phyloP scores from a whole-genome alignment of 805 yeast species.

The Citeromyces matritensis region DNA sequence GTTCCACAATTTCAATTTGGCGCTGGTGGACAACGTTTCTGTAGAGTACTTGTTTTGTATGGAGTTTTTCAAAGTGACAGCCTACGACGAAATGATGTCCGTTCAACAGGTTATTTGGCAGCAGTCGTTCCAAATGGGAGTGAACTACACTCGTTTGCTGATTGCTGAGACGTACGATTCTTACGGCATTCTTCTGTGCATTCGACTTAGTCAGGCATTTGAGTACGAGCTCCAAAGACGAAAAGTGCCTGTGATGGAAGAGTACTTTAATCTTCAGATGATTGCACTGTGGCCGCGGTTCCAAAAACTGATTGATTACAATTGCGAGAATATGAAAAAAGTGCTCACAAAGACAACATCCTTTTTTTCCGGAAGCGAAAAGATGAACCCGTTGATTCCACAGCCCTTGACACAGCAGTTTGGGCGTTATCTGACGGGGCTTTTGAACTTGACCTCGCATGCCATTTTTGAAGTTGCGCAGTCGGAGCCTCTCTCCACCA shows the following conservation, averaged over 20 bases:
- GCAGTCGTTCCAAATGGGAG: slow-evolving; percentile 35
- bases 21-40: slow-evolving; percentile 60
- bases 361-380: slow-evolving; percentile 8
- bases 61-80: slow-evolving; percentile 47
- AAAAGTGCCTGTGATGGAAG: slow-evolving; percentile 56
- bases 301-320: slow-evolving; percentile 59
- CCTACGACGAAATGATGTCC: slow-evolving; percentile 27
- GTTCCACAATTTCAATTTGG: slow-evolving; percentile 57
- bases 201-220: slow-evolving; percentile 52
- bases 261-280: slow-evolving; percentile 49
- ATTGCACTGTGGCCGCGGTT: slow-evolving; percentile 79
- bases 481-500: slow-evolving; percentile 59
- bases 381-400: slow-evolving; percentile 22
- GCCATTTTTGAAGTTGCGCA: slow-evolving; percentile 15
- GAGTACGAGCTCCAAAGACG: slow-evolving; percentile 55
- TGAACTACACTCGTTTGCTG: slow-evolving; percentile 26
- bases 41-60: slow-evolving; percentile 63
- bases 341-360: slow-evolving; percentile 26
- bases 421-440: slow-evolving; percentile 55
- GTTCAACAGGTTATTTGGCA: slow-evolving; percentile 34
- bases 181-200: slow-evolving; percentile 64
- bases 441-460: slow-evolving; percentile 36
- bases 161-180: slow-evolving; percentile 41
- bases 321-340: slow-evolving; percentile 57
- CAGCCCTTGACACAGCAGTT: slow-evolving; percentile 67